Conservation (phyloP, 2,329 filamentous ascomycete species). For the Penicillium concentricum region DNA sequence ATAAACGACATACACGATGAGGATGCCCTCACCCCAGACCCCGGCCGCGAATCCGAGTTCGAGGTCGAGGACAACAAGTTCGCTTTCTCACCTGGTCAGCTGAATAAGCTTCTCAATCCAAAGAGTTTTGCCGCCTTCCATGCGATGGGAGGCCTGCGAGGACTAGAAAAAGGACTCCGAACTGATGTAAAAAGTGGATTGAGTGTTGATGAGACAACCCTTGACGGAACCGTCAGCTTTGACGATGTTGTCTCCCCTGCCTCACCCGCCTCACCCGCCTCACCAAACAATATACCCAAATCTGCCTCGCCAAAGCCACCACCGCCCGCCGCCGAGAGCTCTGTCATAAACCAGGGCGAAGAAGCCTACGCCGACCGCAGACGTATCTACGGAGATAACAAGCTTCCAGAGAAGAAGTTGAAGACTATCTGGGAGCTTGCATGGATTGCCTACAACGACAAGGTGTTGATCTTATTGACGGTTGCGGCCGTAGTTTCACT, state of each 20-base stretch:
- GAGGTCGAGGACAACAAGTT: conserved; percentile 67
- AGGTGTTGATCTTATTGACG: conserved; percentile 70
- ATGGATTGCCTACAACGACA: conserved; percentile 82
- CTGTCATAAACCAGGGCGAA: conserved; percentile 11
- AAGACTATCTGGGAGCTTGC: conserved; percentile 69
- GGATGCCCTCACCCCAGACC: conserved; percentile 67
- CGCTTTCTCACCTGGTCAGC: conserved; percentile 69
- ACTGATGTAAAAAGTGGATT: conserved; percentile 65
- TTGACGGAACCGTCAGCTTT: conserved; percentile 67
- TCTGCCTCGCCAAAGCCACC: conserved; percentile 21
- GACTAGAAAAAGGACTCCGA: conserved; percentile 70
- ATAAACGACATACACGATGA: conserved; percentile 61
- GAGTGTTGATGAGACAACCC: conserved; percentile 64
- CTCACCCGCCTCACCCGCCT: background rate
- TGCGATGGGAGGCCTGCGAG: conserved; percentile 69
- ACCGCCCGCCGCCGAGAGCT: background rate
- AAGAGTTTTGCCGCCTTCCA: conserved; percentile 75
- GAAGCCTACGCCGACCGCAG: conserved; percentile 58
- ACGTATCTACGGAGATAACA: conserved; percentile 68
- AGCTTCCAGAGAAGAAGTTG: conserved; percentile 65
- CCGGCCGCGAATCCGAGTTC: conserved; percentile 69
- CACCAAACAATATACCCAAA: conserved; percentile 28
- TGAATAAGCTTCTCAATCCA: conserved; percentile 75
- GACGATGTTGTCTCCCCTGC: conserved; percentile 52
- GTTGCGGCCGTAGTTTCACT: conserved; percentile 72